These are phyloP conservation scores for Escovopsis sp. DNA, from an alignment of 2,329 filamentous ascomycete species.

Conservation along the genomic window DNA sequence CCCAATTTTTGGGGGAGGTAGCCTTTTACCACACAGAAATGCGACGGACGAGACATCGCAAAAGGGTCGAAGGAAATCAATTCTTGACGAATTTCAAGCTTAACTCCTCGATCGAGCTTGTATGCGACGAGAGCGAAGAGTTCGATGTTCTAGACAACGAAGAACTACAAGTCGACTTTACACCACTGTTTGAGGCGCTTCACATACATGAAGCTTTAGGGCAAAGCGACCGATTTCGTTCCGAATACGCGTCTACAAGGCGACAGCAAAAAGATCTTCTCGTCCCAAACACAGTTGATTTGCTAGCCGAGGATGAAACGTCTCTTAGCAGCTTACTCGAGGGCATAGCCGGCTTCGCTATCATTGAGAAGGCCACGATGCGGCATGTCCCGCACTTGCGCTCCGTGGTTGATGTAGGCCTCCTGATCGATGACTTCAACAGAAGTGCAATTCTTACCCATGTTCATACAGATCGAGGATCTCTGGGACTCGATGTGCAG, in stretches of 20 bases:
- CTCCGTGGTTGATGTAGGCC: slow-evolving; percentile 59
- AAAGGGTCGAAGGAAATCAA: slow-evolving; percentile 59
- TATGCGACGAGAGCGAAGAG: slow-evolving; percentile 88
- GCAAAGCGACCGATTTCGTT: slow-evolving; percentile 77
- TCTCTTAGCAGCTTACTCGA: slow-evolving; percentile 84
- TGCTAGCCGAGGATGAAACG: slow-evolving; percentile 69
- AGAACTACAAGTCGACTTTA: slow-evolving; percentile 87
- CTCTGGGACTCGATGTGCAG: slow-evolving; percentile 98
- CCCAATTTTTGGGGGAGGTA: slow-evolving; percentile 88
- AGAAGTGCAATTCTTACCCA: slow-evolving; percentile 1
- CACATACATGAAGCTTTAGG: slow-evolving; percentile 94
- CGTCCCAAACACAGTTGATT: slow-evolving; percentile 57
- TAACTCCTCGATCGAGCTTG: slow-evolving; percentile 89
- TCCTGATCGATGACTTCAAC: neutral
- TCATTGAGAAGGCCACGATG: slow-evolving; percentile 91
- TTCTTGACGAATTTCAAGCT: slow-evolving; percentile 74
- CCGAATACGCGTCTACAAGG: slow-evolving; percentile 83
- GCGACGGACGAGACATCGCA: slow-evolving; percentile 66
- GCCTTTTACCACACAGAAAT: slow-evolving; percentile 93
- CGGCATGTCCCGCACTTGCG: slow-evolving; percentile 70
- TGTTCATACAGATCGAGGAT: slow-evolving; percentile 72
- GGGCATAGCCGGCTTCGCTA: slow-evolving; percentile 89
- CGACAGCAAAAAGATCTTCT: slow-evolving; percentile 84
- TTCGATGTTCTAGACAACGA: slow-evolving; percentile 94
- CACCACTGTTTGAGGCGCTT: slow-evolving; percentile 81